Evolutionary conservation across 768 basidiomycete genomes (phyloP), one percentile per base, ranked within the genome.

Genomic region (Tephrocybe sp.): DNA sequence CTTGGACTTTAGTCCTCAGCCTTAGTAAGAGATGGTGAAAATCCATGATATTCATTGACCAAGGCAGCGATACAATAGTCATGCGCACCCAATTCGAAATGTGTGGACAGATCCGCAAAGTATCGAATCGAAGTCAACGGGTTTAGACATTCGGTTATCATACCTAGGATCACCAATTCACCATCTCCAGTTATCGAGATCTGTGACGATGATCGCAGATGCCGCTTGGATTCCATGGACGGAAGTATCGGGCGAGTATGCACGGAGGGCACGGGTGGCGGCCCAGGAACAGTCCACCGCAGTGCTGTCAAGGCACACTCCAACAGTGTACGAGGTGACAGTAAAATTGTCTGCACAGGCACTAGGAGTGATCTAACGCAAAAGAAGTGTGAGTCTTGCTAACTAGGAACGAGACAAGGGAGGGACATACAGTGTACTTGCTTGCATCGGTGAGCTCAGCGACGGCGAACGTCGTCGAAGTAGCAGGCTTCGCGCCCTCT

Each of bases 161-260:
- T n/a, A n/a, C n/a, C n/a, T n/a, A n/a, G n/a, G n/a, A n/a, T n/a
- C n/a, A n/a, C n/a, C n/a, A n/a, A n/a, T n/a, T 34, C 33, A 49
- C 53, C 53, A 57, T 41, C 41, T 50, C 57, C 57, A 57, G 16
- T 45, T 50, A 23, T 57, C 57, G 33, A 57, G 53, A 40, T 57
- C 57, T 27, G 25, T 16, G 21, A 55, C 57, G 15, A n/a, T 38
- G 42, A 57, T 55, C 3, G 57, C 57, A 9, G 53, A 43, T 19
- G 57, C 47, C 3, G 16, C 24, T 40, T 57, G 53, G 12, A 47
- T 40, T n/a, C 45, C 50, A 44, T 27, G 44, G 5, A 49, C 48
- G 12, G 54, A 55, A 29, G 50, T 18, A 45, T 57, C 53, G 8
- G 47, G 25, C 1, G 53, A 52, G 42, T 42, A 57, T 21, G 57